Base-by-base conservation (phyloP, 2,329 filamentous ascomycete genomes). In the Cercospora janseana region DNA sequence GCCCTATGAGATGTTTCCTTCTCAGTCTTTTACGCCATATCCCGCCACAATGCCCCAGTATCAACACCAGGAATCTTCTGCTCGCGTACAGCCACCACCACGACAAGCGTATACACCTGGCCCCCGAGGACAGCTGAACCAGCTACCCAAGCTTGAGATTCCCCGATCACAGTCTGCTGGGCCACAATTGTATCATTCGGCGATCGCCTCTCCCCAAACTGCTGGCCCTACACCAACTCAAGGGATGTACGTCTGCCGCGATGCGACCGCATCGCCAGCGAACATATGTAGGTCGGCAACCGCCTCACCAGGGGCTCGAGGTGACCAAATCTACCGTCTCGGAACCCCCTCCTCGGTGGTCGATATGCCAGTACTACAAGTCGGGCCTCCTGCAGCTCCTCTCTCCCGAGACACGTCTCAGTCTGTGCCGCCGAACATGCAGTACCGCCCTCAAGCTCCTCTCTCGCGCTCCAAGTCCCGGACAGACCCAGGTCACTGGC, bases 341-440 rank as follows among this genome's bases (percentile, higher is more conserved):
- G 85, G 82, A n/a, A 94, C 88, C 0, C 90, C 91, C 12, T 87
- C 91, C 67, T 95, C 91, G 2, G 90, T 95, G 64, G 85, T 92
- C 77, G 92, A 96, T 66, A 83, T 91, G 9, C 91, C 92, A 0
- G 93, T 88, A 1, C 62, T 82, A 12, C 27, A 32, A 26, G 41
- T 50, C 3, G 38, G 49, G 6, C 51, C 53, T 8, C 46, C 48
- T 13, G 32, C 40, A 4, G 87, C 85, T 0, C 87, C 87, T 5
- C 76, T 95, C 24, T 78, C 85, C 35, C 86, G 92, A 43, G 86
- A 93, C 63, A 75, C 78, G 38, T 95, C 89, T 20, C 89, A 95
- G 69, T 96, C 91, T 4, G 92, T 96, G 0, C 92, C 92, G 34
- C 92, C 92, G 5, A 85, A 95, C 71, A 95, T 96, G 90, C 85